Conservation (phyloP, 2,329 filamentous ascomycete species). For the Xylariaceae sp. region DNA sequence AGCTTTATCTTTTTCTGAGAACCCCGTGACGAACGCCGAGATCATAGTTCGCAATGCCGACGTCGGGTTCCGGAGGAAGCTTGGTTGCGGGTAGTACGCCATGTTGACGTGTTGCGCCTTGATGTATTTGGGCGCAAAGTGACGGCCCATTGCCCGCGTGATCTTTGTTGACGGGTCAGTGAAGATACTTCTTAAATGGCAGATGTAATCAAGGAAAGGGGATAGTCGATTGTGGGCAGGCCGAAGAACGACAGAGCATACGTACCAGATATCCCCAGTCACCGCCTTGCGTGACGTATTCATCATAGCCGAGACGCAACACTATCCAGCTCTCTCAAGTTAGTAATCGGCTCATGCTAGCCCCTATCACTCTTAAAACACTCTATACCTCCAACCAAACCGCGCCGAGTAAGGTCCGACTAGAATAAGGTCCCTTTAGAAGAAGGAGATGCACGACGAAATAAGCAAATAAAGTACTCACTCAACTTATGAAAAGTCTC, state of each 20-base stretch:
- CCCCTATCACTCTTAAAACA: too few relatives aligned
- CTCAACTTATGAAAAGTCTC: constrained; percentile 55
- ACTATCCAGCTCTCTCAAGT: too few relatives aligned
- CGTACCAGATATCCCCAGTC: constrained; percentile 56
- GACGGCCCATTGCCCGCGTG: constrained; percentile 49
- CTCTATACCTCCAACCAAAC: too few relatives aligned
- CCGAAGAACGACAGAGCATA: constrained; percentile 23
- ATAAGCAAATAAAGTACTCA: too few relatives aligned
- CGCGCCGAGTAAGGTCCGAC: too few relatives aligned
- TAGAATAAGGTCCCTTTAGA: too few relatives aligned
- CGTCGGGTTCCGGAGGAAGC: constrained; percentile 4
- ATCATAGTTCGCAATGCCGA: constrained; percentile 7
- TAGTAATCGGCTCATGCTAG: too few relatives aligned
- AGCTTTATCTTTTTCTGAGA: constrained; percentile 37
- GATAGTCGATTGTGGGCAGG: too few relatives aligned
- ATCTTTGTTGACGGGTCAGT: too few relatives aligned
- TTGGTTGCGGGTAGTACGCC: constrained; percentile 10
- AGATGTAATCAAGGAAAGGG: too few relatives aligned
- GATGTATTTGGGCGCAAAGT: constrained; percentile 14
- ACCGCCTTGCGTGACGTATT: constrained; percentile 58
- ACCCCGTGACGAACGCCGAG: constrained; percentile 9
- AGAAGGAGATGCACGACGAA: too few relatives aligned
- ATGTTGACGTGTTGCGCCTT: constrained; percentile 19
- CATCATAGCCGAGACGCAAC: constrained; percentile 53
- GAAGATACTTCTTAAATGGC: too few relatives aligned